phyloP scores from a whole-genome alignment of 257 asterid genomes.

The Solanum peruvianum region DNA sequence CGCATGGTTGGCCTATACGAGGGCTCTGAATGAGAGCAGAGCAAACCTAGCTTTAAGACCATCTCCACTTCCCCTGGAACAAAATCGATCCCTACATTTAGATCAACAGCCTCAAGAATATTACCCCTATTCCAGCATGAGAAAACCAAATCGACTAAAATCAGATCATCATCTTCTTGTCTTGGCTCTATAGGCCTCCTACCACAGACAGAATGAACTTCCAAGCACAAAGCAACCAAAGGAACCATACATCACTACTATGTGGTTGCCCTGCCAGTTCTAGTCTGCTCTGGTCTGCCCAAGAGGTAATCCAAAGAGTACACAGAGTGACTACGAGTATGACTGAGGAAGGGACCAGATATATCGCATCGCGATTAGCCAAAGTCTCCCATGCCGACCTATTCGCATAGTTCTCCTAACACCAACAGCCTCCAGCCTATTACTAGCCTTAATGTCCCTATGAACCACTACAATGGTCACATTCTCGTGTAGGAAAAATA shows the following conservation, averaged over 20 bases:
- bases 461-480: conserved; percentile 60
- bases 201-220: conserved; percentile 56
- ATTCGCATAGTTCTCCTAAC: too few relatives aligned
- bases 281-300: conserved; percentile 53
- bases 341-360: too few relatives aligned
- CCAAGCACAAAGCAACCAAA: conserved; percentile 62
- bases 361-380: too few relatives aligned
- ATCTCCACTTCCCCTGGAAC: conserved; percentile 28
- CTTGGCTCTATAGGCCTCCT: conserved; percentile 47
- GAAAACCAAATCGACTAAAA: conserved; percentile 46
- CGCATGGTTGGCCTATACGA: conserved; percentile 39
- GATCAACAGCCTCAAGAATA: conserved; percentile 36
- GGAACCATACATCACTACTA: conserved; percentile 41
- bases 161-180: conserved; percentile 6
- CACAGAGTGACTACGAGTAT: too few relatives aligned
- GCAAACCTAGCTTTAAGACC: conserved; percentile 42
- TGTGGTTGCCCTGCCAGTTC: conserved; percentile 62
- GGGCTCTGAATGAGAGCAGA: conserved; percentile 39
- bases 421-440: too few relatives aligned
- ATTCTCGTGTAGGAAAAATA: conserved; percentile 52
- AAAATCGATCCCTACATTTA: conserved; percentile 19
- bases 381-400: too few relatives aligned
- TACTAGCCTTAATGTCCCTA: conserved; percentile 61
- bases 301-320: too few relatives aligned
- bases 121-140: conserved; percentile 30